Conservation (phyloP, 495 filamentous ascomycete genomes). For the Penicillium paradoxum region DNA sequence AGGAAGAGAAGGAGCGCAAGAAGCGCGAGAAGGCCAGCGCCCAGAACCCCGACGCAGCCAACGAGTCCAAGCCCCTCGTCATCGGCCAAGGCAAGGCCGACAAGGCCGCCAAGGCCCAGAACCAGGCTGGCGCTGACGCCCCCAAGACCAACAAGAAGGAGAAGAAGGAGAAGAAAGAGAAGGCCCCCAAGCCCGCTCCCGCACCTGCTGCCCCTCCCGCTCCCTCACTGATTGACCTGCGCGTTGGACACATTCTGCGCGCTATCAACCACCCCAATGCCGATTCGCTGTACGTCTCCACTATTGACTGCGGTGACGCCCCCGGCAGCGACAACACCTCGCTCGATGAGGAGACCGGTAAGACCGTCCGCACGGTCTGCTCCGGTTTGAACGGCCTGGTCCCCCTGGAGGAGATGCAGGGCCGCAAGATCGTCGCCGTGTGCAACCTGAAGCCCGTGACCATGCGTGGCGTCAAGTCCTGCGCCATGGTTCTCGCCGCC, state of each 20-base stretch:
- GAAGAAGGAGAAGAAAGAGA: constrained; percentile 85
- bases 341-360: constrained; percentile 70
- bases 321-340: constrained; percentile 80
- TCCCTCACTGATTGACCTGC: constrained; percentile 84
- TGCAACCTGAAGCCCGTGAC: constrained; percentile 98
- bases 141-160: constrained; percentile 47
- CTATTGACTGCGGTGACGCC: constrained; percentile 91
- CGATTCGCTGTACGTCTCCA: constrained; percentile 91
- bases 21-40: constrained; percentile 80
- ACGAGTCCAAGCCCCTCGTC: constrained; percentile 36
- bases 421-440: constrained; percentile 86
- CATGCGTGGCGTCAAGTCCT: constrained; percentile 95
- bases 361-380: constrained; percentile 89
- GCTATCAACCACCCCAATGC: constrained; percentile 93
- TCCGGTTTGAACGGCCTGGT: constrained; percentile 91
- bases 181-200: constrained; percentile 58
- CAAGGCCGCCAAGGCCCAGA: constrained; percentile 40
- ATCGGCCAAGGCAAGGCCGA: constrained; percentile 44
- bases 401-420: constrained; percentile 93
- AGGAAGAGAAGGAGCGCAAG: constrained; percentile 83
- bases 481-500: constrained; percentile 93
- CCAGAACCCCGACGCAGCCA: constrained; percentile 31
- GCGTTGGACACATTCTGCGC: constrained; percentile 94
- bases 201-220: constrained; percentile 66
- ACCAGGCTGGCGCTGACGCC: constrained; percentile 30